Evolutionary conservation across 1,139 yeast species (phyloP).

Genomic region (Suhomyces terraborum): DNA sequence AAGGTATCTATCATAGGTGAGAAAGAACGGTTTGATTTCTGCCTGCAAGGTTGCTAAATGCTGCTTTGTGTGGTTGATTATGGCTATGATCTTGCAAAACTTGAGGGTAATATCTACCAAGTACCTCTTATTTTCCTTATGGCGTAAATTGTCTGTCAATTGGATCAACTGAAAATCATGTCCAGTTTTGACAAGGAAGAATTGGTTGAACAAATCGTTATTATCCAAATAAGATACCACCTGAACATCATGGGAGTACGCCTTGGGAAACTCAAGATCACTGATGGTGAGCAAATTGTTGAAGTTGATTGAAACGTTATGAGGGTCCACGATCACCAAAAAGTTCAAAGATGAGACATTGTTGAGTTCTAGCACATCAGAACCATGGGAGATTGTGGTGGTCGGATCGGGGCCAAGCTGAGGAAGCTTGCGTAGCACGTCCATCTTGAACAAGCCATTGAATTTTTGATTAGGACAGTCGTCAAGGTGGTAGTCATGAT

Average conservation of each 20-base stretch:
- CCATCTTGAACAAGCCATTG: conserved; percentile 27
- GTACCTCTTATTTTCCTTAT: conserved; percentile 15
- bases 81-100: conserved; percentile 35
- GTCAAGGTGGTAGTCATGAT: conserved; percentile 11
- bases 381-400: conserved; percentile 11
- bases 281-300: conserved; percentile 35
- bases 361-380: conserved; percentile 16
- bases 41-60: conserved; percentile 36
- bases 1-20: conserved; percentile 40
- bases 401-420: conserved; percentile 17
- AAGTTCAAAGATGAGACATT: conserved; percentile 23
- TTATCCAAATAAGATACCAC: conserved; percentile 23
- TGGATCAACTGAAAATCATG: conserved; percentile 16
- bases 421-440: conserved; percentile 33
- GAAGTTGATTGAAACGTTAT: conserved; percentile 30
- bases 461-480: conserved; percentile 8
- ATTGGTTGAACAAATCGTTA: conserved; percentile 33
- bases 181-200: conserved; percentile 24
- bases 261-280: conserved; percentile 21
- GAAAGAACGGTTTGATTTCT: conserved; percentile 46
- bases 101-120: conserved; percentile 27
- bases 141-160: conserved; percentile 17
- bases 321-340: conserved; percentile 30
- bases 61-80: conserved; percentile 38
- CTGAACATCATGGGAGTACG: conserved; percentile 13